phyloP scores from a whole-genome alignment of 2,329 filamentous ascomycete species.

The Aspergillus ustus region DNA sequence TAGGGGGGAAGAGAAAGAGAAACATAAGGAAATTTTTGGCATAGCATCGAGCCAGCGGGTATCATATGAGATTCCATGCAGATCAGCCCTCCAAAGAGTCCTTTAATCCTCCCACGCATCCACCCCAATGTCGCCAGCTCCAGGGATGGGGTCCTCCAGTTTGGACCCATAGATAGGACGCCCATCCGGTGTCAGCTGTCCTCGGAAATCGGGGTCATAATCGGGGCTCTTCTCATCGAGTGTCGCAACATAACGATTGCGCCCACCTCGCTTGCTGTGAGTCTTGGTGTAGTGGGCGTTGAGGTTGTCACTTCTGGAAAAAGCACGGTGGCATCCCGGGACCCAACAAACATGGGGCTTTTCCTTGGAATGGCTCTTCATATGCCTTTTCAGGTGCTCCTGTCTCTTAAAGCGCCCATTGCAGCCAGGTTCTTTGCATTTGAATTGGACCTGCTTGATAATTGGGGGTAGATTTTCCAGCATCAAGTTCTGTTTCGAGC shows the following conservation, averaged over 20 bases:
- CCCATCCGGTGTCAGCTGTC: slow-evolving; percentile 48
- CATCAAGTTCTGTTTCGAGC: slow-evolving; percentile 41
- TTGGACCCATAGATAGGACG: slow-evolving; percentile 45
- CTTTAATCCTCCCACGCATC: slow-evolving; percentile 41
- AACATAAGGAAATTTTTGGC: slow-evolving; percentile 33
- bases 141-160: slow-evolving; percentile 39
- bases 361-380: slow-evolving; percentile 52
- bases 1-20: neutral
- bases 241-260: slow-evolving; percentile 52
- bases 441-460: slow-evolving; percentile 48
- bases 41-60: slow-evolving; percentile 34
- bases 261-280: slow-evolving; percentile 51
- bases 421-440: slow-evolving; percentile 49
- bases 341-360: slow-evolving; percentile 52
- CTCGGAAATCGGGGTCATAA: slow-evolving; percentile 50
- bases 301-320: slow-evolving; percentile 51
- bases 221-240: slow-evolving; percentile 48
- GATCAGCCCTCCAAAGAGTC: slow-evolving; percentile 16
- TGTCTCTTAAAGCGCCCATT: slow-evolving; percentile 53
- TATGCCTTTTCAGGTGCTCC: slow-evolving; percentile 56
- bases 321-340: slow-evolving; percentile 46
- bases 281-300: slow-evolving; percentile 53
- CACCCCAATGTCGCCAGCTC: slow-evolving; percentile 39
- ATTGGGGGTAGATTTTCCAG: slow-evolving; percentile 44
- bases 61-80: slow-evolving; percentile 34